Base-by-base conservation (phyloP, 768 basidiomycete species). In the Infundibulicybe gibba region DNA sequence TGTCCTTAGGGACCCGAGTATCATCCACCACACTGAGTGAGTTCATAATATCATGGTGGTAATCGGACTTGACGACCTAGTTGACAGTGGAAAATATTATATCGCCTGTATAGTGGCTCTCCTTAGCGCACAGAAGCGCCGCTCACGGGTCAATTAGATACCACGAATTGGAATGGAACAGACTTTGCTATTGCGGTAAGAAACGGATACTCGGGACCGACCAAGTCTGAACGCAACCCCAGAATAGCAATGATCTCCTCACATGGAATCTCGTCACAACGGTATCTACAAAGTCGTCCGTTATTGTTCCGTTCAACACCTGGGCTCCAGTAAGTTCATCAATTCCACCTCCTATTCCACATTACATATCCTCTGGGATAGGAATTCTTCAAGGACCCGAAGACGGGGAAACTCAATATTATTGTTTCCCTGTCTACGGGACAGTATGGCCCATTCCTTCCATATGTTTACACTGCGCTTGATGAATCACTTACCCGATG, bases 371-470 rank as follows among this genome's bases (percentile, higher is more conserved):
- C 11, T 19, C 5, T 8, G 6, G 47, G 19, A 21, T 41, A 65
- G 62, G 65, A 67, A 59, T 67, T 64, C 51, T 67, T 66, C 58
- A 67, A 66, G 41, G 65, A 67, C 44, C 61, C 65, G 1, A 61
- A 49, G 40, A 67, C 63, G 2, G 65, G 64, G 6, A 57, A 60
- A 40, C 41, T 66, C 34, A 64, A 65, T 49, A 62, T 66, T 19
- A 55, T 67, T 16, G 63, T 66, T 5, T 67, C 64, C 4, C 54
- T 67, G 11, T 67, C 65, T 11, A 67, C 64, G 1, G 65, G 65
- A 14, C 61, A 60, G 33, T 67, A 62, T 48, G 64, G 65, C 0
- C 64, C 65, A 3, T 67, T 66, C 57, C 56, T 62, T 19, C 65
- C 65, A 4, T 64, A 65, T 47, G 64, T 55, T 6, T 67, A 59